These are phyloP conservation scores for Perkinsus chesapeaki DNA, from an alignment of 169 alveolate genomes.

Conservation along the genomic window DNA sequence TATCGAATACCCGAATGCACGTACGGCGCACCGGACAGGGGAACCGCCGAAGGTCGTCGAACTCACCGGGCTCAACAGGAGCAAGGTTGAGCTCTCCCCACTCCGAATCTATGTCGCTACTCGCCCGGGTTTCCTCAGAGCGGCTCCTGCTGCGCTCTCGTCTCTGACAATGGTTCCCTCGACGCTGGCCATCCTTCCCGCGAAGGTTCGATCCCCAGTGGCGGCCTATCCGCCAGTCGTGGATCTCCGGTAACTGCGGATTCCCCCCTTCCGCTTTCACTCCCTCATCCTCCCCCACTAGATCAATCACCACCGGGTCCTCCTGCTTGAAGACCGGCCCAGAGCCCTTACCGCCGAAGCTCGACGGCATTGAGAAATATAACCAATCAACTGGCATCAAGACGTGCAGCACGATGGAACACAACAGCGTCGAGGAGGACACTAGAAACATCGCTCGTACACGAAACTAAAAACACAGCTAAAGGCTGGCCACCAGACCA, in stretches of 20 bases:
- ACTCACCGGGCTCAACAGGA: neutral
- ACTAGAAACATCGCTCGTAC: no score
- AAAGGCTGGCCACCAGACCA: no score
- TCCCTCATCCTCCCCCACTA: neutral
- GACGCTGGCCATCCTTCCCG: neutral
- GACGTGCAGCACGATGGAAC: no score
- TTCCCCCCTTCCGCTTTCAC: neutral
- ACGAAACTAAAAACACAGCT: no score
- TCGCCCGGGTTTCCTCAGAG: neutral
- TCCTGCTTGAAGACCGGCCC: neutral
- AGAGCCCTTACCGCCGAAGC: neutral
- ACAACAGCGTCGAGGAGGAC: no score
- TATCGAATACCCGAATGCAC: neutral
- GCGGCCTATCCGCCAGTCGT: neutral
- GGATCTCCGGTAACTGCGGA: neutral
- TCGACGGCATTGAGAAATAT: no score
- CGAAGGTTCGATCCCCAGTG: neutral
- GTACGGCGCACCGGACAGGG: neutral
- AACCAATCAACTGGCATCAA: no score
- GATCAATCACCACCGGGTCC: neutral
- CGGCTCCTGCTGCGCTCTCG: neutral
- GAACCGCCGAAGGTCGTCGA: neutral
- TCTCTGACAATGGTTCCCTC: neutral
- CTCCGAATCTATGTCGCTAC: neutral
- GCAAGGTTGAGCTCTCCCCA: neutral